A percentile compares a stretch with the other conserved stretches of the same genome.
These are phyloP conservation scores for Cercospora sp. DNA, from an alignment of 2,329 filamentous ascomycete genomes.

Conservation along the genomic window DNA sequence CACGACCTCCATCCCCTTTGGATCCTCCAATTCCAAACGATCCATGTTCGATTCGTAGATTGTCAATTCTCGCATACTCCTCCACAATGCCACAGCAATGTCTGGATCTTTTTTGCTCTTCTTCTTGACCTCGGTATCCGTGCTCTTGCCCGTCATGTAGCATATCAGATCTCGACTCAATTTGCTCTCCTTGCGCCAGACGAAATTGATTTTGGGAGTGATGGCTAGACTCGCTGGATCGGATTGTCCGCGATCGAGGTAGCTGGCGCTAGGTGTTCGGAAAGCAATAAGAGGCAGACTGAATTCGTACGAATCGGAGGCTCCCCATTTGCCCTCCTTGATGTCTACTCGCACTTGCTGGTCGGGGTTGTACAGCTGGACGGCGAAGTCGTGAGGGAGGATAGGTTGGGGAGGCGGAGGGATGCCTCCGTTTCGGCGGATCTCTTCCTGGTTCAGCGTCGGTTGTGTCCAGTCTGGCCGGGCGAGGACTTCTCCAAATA, in stretches of 20 bases:
- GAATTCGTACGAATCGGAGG: conserved; percentile 83
- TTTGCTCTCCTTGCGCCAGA: conserved; percentile 86
- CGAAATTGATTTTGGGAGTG: conserved; percentile 76
- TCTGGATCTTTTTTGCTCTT: conserved; percentile 70
- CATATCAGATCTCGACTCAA: conserved; percentile 86
- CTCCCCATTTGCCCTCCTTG: conserved; percentile 76
- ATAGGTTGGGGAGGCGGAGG: conserved; percentile 68
- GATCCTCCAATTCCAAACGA: conserved; percentile 88
- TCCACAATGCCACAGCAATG: conserved; percentile 89
- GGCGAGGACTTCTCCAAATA: conserved; percentile 84
- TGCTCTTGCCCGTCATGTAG: conserved; percentile 76
- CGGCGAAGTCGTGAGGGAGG: conserved; percentile 74
- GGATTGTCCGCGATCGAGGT: conserved; percentile 70
- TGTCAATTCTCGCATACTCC: conserved; percentile 72
- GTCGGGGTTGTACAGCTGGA: conserved; percentile 93
- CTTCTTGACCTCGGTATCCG: conserved; percentile 68
- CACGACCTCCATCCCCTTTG: conserved; percentile 86
- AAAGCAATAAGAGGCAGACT: conserved; percentile 87
- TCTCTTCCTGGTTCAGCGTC: conserved; percentile 75
- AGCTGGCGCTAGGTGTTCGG: conserved; percentile 73
- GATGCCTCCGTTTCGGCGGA: conserved; percentile 67
- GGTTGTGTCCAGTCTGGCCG: conserved; percentile 84
- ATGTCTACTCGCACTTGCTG: conserved; percentile 72
- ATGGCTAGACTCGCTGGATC: conserved; percentile 56
- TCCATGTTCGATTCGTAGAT: conserved; percentile 92